Evolutionary conservation across 1,284 basidiomycete genomes (phyloP), one percentile per base, ranked within the genome.

Genomic region (Rhodotorula sp.): DNA sequence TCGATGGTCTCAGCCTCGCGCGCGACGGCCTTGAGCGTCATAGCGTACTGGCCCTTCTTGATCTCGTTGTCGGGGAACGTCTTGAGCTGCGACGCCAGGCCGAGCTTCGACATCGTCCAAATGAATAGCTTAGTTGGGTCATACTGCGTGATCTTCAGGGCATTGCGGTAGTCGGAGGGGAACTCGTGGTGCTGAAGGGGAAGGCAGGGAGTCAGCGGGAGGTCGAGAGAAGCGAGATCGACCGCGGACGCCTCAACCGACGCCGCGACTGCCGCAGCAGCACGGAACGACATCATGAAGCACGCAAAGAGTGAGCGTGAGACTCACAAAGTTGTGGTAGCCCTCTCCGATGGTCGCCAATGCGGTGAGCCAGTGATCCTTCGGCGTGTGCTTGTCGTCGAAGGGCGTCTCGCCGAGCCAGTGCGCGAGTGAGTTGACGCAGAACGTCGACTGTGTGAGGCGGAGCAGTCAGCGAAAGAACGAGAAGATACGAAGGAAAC

Each of bases 51-150:
- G 56, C 94, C 94, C 82, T 94, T 94, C 77, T 85, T 85, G 75
- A 96, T 88, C 81, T 96, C 94, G 79, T 95, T 95, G 54, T 94
- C 91, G 30, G 94, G 91, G 87, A 96, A 96, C 48, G 86, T 86
- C 85, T 93, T 94, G 65, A 95, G 84, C 80, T 95, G 91, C 67
- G 86, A 87, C 13, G 93, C 92, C 55, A 94, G 85, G 28, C 92
- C 91, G 68, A 92, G 63, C 75, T 82, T 76, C 67, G 84, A 81
- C 80, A 84, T 84, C 34, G 82, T 81, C 83, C 84, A 87, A 81
- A 95, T 95, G 82, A 94, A 91, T 91, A 92, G 94, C 81, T 96
- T 94, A 64, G 83, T 83, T 18, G 82, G 82, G 76, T 83, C 82
- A 58, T 77, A 47, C 37, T 24, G 10, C 40, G n/a, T n/a, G 31